phyloP scores from a whole-genome alignment of 768 basidiomycete genomes.

The Pleurotus giganteus region DNA sequence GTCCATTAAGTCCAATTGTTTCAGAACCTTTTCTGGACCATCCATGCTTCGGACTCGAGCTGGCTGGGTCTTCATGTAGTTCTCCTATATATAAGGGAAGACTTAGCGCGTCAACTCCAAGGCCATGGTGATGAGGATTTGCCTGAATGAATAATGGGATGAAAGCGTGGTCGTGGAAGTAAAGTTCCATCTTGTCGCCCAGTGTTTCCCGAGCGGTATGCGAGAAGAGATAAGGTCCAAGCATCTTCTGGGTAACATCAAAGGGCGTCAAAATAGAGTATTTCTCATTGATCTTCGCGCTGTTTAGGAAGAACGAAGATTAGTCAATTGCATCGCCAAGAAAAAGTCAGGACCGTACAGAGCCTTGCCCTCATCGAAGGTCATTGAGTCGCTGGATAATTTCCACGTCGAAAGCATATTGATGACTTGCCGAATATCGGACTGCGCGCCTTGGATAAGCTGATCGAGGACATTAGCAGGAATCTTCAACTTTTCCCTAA shows the following conservation, averaged over 20 bases:
- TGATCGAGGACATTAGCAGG: constrained; percentile 90
- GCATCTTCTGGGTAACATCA: constrained; percentile 83
- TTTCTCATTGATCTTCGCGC: constrained; percentile 89
- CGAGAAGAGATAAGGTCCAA: constrained; percentile 93
- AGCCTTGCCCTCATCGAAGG: constrained; percentile 89
- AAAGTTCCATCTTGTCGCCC: constrained; percentile 91
- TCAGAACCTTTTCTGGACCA: constrained; percentile 65
- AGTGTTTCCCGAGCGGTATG: constrained; percentile 76
- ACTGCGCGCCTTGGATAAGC: constrained; percentile 83
- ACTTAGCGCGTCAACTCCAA: neutral
- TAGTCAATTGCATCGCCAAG: neutral
- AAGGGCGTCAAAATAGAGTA: constrained; percentile 90
- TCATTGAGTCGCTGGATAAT: constrained; percentile 75
- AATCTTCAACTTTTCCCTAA: constrained; percentile 91
- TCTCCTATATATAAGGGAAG: constrained; percentile 61
- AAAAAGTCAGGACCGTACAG: constrained; percentile 53
- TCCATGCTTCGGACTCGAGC: constrained; percentile 52
- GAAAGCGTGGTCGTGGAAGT: constrained; percentile 95
- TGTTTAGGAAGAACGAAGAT: constrained; percentile 27
- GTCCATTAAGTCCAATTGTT: constrained; percentile 78
- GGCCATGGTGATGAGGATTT: neutral
- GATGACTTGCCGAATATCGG: constrained; percentile 94
- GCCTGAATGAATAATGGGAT: constrained; percentile 96
- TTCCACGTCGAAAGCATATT: constrained; percentile 99
- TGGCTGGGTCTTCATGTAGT: constrained; percentile 87